phyloP scores from a whole-genome alignment of 2,329 filamentous ascomycete species.

The Aspergillus unguis region DNA sequence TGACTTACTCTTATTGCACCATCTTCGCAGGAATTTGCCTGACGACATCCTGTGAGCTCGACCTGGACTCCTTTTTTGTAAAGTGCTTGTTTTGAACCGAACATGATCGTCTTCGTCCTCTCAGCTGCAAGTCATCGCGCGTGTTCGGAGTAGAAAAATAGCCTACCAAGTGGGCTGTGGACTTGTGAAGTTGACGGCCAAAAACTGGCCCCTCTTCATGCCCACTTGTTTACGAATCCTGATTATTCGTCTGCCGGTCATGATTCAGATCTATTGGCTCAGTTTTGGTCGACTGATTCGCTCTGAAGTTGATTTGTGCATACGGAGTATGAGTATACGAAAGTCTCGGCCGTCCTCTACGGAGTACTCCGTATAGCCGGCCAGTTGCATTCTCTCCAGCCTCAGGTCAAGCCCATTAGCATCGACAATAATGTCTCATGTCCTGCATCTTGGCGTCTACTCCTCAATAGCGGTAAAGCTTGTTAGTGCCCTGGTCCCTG shows the following conservation, averaged over 20 bases:
- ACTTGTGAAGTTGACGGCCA: not conserved
- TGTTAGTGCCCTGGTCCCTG: slow-evolving; percentile 4
- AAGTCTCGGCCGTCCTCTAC: no score
- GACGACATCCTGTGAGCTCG: not conserved
- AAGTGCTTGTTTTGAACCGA: no score
- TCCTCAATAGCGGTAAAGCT: slow-evolving; percentile 13
- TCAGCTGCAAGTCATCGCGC: slow-evolving; percentile 11
- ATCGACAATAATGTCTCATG: not conserved
- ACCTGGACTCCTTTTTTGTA: not conserved
- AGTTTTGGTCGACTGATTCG: not conserved
- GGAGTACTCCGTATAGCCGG: no score
- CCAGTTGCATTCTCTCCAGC: no score
- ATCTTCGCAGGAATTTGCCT: not conserved
- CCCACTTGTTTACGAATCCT: not conserved
- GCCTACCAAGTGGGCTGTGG: not conserved
- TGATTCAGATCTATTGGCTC: not conserved
- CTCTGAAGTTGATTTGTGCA: not conserved
- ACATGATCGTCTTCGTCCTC: not conserved
- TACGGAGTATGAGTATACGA: not conserved
- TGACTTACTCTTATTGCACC: not conserved
- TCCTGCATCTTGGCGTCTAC: not conserved
- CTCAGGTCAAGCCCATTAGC: no score
- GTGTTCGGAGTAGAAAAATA: not conserved
- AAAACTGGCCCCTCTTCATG: not conserved
- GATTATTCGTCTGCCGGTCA: not conserved